Conservation (phyloP, 2,329 filamentous ascomycete genomes). For the Periconia digitata region DNA sequence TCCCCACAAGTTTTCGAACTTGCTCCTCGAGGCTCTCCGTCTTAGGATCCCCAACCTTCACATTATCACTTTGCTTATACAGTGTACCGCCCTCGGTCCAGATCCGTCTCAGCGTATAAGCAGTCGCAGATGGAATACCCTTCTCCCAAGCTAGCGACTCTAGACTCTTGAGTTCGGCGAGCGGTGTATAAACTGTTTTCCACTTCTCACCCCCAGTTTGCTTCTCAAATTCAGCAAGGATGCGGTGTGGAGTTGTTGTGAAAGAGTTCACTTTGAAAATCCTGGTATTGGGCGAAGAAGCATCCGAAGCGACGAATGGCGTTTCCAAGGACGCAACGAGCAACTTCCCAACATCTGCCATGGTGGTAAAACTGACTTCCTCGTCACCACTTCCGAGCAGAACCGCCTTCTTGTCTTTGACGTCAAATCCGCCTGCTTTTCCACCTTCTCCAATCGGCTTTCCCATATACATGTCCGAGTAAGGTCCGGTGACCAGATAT, state of each 20-base stretch:
- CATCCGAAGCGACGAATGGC: conserved; percentile 40
- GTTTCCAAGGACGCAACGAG: conserved; percentile 64
- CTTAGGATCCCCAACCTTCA: conserved; percentile 53
- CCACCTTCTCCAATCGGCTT: conserved; percentile 42
- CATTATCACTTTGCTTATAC: conserved; percentile 70
- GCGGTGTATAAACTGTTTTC: conserved; percentile 56
- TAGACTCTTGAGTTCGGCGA: conserved; percentile 56
- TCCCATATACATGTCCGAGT: conserved; percentile 63
- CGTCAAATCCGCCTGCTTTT: conserved; percentile 61
- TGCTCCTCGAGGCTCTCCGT: conserved; percentile 57
- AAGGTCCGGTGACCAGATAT: conserved; percentile 71
- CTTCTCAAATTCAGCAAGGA: conserved; percentile 67
- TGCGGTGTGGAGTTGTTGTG: conserved; percentile 63
- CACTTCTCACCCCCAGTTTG: conserved; percentile 61
- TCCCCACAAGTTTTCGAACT: conserved; percentile 36
- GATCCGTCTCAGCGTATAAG: conserved; percentile 66
- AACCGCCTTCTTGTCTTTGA: conserved; percentile 58
- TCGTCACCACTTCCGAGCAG: conserved; percentile 65
- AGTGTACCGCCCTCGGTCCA: conserved; percentile 73
- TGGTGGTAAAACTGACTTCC: conserved; percentile 68
- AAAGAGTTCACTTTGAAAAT: conserved; percentile 72
- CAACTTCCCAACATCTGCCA: conserved; percentile 70
- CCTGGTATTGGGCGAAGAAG: conserved; percentile 45
- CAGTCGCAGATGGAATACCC: conserved; percentile 54
- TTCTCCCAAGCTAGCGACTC: conserved; percentile 64